These are phyloP conservation scores for Fistulina hepatica DNA, from an alignment of 1,284 basidiomycete species.

Conservation along the genomic window DNA sequence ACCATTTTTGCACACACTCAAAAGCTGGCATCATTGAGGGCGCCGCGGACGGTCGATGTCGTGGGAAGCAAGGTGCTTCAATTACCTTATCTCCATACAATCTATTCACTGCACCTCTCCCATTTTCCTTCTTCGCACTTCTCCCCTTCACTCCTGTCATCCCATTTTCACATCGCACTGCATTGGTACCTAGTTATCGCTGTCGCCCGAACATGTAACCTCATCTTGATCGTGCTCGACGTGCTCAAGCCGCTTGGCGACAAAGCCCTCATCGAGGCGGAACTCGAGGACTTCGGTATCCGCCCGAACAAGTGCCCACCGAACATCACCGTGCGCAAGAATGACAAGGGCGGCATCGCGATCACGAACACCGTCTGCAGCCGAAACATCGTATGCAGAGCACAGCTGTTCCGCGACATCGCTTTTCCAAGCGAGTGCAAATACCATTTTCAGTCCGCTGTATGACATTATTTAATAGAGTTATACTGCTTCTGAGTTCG, in stretches of 20 bases:
- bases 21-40: slow-evolving; percentile 99
- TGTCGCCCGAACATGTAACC: slow-evolving; percentile 96
- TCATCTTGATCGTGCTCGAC: slow-evolving; percentile 98
- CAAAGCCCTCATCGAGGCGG: slow-evolving; percentile 83
- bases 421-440: slow-evolving; percentile 22
- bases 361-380: slow-evolving; percentile 76
- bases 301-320: slow-evolving; percentile 94
- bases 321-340: slow-evolving; percentile 79
- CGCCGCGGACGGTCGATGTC: slow-evolving; percentile 94
- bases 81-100: too few species aligned
- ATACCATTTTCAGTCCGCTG: slow-evolving; percentile 51
- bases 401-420: slow-evolving; percentile 8
- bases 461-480: slow-evolving; percentile 22
- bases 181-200: slow-evolving; percentile 15
- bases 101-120: slow-evolving; percentile 8
- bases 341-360: slow-evolving; percentile 90
- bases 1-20: slow-evolving; percentile 99
- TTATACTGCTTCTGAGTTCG: slow-evolving; percentile 2
- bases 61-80: slow-evolving; percentile 75
- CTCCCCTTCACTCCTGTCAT: slow-evolving; percentile 9
- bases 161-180: slow-evolving; percentile 7
- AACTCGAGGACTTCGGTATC: slow-evolving; percentile 96
- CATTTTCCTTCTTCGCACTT: slow-evolving; percentile 33
- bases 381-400: slow-evolving; percentile 8
- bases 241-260: slow-evolving; percentile 95